Evolutionary conservation across 2,329 filamentous ascomycete genomes (phyloP), one percentile per base, ranked within the genome.

Genomic region (Penicillium sp.): DNA sequence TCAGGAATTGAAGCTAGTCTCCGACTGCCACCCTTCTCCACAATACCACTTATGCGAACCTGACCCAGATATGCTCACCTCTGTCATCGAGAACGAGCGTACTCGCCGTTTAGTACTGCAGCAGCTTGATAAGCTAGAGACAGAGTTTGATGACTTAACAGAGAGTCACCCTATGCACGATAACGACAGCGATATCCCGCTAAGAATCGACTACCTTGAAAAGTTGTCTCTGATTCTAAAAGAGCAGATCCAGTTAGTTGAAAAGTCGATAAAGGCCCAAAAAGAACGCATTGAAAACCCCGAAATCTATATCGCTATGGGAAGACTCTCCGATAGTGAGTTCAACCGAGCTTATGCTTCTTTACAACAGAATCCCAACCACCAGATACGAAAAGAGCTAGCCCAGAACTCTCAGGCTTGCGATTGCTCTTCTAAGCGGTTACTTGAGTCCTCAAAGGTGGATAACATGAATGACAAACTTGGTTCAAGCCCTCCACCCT

Each of bases 71-170:
- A 0, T 55, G n/a, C 52, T 58, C 47, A 48, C 36, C 41, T 55
- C 41, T 55, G 33, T 58, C 36, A 55, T 55, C 29, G 43, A 58
- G 41, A 58, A 48, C 29, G 52, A 58, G 31, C 43, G 46, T 55
- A 23, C 19, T 38, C 8, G 29, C 41, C 47, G 56, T 19, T 43
- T 19, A 55, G 33, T 21, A 55, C 4, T 13, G 9, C 23, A 44
- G 21, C 51, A 36, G 29, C 7, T 19, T n/a, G 4, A 16, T 11
- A 19, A 39, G 40, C 1, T 53, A 25, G 27, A 9, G 27, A 29
- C 21, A 43, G 34, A 48, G 29, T 3, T 48, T 27, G 25, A 34
- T 1, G 10, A 53, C 44, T 41, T 49, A 16, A 21, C 11, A 27
- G 29, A 44, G 38, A 48, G 45, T 31, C 15, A 29, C 27, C 16